These are phyloP conservation scores for Protea cynaroides DNA, from an alignment of 164 flowering plant genomes.

Conservation along the genomic window DNA sequence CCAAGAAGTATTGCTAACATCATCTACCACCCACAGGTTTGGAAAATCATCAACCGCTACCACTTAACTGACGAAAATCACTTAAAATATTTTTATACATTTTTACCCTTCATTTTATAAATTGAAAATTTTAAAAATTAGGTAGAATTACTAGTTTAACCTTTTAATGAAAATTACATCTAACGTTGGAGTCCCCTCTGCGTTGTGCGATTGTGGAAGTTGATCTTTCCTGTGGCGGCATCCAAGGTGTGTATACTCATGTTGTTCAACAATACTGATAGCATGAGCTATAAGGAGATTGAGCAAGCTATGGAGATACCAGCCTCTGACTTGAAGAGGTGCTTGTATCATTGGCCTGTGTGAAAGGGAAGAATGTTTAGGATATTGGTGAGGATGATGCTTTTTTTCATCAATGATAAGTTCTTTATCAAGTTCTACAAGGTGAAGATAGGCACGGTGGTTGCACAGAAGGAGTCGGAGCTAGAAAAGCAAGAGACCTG, in stretches of 20 bases:
- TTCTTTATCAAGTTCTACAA: constrained; percentile 10
- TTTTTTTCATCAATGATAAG: constrained; percentile 6
- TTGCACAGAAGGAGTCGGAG: constrained; percentile 21
- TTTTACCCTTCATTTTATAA: no score
- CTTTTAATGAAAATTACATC: no score
- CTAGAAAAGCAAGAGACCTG: constrained; percentile 22
- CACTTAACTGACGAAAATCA: no score
- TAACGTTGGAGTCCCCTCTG: no score
- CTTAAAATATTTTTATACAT: no score
- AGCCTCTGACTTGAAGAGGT: constrained; percentile 8
- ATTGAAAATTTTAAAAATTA: no score
- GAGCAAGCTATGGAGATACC: constrained; percentile 7
- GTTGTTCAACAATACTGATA: constrained; percentile 6
- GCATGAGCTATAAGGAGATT: constrained; percentile 8
- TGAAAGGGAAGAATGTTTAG: constrained; percentile 8
- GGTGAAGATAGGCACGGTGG: constrained; percentile 15
- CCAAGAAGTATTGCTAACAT: no score
- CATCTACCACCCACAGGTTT: no score
- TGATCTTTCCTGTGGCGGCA: constrained; percentile 4
- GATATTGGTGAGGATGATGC: constrained; percentile 21
- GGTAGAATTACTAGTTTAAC: no score
- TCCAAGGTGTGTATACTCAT: constrained; percentile 10
- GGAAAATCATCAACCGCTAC: no score
- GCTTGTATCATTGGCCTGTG: constrained; percentile 18
- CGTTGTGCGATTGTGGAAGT: no score